Evolutionary conservation across 139 green algal species (phyloP), one percentile per base, ranked within the genome.

Genomic region (Chlorella sp.): DNA sequence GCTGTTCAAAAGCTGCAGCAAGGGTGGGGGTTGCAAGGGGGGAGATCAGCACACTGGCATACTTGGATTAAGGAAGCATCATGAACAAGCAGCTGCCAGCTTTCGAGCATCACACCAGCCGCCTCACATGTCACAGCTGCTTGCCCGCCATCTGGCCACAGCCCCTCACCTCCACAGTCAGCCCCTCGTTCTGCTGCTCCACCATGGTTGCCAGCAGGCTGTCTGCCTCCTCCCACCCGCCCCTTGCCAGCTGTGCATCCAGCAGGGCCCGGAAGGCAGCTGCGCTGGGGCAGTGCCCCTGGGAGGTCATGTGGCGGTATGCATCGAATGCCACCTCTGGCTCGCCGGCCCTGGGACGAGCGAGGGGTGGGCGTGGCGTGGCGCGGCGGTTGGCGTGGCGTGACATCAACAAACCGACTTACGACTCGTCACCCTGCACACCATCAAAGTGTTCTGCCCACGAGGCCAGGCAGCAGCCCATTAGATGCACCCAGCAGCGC

Each of bases 261-360:
- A 81, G 81, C 81, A 80, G 4, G 23, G 51, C 39, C 26, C 68
- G n/a, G 9, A 67, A 26, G 69, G 56, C 28, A 23, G 81, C 81
- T 20, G 56, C 51, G 51, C 51, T 41, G 62, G 62, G 78, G 15
- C 7, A 4, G 57, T 74, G 60, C 5, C 62, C 80, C 74, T 65
- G 73, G 7, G 73, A 67, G 12, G 36, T 28, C 87, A 88, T 88
- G 63, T 90, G 67, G 17, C n/a, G 26, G 71, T 78, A 88, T 17
- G 83, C 82, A 62, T 83, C 78, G 28, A 63, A 11, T 15, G 78
- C 78, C 62, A 83, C 78, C n/a, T 83, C 78, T 6, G 32, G 12
- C 78, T 83, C 62, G 18, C 62, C 78, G 39, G 62, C 34, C 78
- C 78, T 83, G 78, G 57, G 15, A 6, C 36, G 25, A 28, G 30